A percentile compares a stretch with the other conserved stretches of the same genome.
Conservation (phyloP, 495 filamentous ascomycete genomes). For the Aspergillus ellipticus region DNA sequence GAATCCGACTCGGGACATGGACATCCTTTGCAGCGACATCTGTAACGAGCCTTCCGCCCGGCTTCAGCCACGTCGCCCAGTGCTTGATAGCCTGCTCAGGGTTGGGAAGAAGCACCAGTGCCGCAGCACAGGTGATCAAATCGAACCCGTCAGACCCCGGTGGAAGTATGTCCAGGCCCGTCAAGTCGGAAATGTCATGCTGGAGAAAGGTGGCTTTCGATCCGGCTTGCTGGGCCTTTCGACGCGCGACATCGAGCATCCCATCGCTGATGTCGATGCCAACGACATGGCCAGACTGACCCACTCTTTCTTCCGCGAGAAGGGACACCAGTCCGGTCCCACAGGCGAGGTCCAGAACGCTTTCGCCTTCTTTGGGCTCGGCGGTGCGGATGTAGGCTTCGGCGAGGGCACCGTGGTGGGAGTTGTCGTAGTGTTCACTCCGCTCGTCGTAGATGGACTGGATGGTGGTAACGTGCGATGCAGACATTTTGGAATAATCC, state of each 20-base stretch:
- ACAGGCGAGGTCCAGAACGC: slow-evolving; percentile 42
- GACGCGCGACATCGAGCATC: slow-evolving; percentile 32
- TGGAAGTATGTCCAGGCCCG: neutral
- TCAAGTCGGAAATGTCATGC: slow-evolving; percentile 35
- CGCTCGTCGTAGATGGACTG: slow-evolving; percentile 10
- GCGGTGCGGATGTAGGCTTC: slow-evolving; percentile 19
- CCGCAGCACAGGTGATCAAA: slow-evolving; percentile 15
- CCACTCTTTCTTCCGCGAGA: slow-evolving; percentile 28
- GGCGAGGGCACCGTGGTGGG: slow-evolving; percentile 10
- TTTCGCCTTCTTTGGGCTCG: slow-evolving; percentile 23
- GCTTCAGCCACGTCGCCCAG: slow-evolving; percentile 14
- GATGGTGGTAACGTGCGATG: neutral
- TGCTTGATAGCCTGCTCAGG: slow-evolving; percentile 4
- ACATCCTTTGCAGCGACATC: slow-evolving; percentile 14
- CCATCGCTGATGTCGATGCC: slow-evolving; percentile 40
- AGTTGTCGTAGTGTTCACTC: slow-evolving; percentile 10
- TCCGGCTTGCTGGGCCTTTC: neutral
- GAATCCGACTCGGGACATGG: slow-evolving; percentile 5
- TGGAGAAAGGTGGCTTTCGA: slow-evolving; percentile 18
- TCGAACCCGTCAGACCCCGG: slow-evolving; percentile 9
- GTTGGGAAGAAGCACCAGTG: slow-evolving; percentile 6
- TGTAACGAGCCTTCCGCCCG: slow-evolving; percentile 12
- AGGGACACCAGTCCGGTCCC: slow-evolving; percentile 41
- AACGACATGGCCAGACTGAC: slow-evolving; percentile 28
- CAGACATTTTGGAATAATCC: neutral